Percentiles rank a stretch among this genome's conserved stretches.
Conservation (phyloP, 1,139 yeast species). For the Meyerozyma guilliermondii region DNA sequence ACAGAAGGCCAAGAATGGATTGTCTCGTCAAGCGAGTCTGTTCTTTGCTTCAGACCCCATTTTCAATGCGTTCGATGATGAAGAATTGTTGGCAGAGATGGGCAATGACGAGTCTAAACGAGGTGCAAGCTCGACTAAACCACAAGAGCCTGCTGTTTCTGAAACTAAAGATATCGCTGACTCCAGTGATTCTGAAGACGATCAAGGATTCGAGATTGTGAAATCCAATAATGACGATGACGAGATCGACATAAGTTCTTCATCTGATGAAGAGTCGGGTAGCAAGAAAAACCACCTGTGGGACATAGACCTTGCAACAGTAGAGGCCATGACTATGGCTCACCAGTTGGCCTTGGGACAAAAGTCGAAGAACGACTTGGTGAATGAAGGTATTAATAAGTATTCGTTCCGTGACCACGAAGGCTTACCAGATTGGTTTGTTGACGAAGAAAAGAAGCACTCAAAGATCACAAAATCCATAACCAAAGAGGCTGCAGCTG, state of each 20-base stretch:
- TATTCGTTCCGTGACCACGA: constrained; percentile 89
- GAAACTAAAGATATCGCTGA: constrained; percentile 6
- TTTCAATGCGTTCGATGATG: constrained; percentile 60
- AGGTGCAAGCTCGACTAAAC: neutral
- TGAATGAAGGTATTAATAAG: constrained; percentile 88
- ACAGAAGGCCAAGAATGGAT: constrained; percentile 44
- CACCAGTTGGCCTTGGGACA: constrained; percentile 93
- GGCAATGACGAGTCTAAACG: constrained; percentile 2
- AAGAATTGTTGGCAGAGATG: constrained; percentile 29
- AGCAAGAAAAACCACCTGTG: constrained; percentile 46
- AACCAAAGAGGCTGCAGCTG: constrained; percentile 94
- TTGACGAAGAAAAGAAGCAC: constrained; percentile 86
- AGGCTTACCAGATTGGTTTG: constrained; percentile 91
- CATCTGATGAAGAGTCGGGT: constrained; percentile 38
- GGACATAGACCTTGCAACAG: constrained; percentile 81
- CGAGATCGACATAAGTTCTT: constrained; percentile 33
- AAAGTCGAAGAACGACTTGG: constrained; percentile 72
- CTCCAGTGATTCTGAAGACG: constrained; percentile 8
- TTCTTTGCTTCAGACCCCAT: constrained; percentile 74
- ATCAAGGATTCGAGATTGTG: constrained; percentile 18
- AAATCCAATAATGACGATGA: constrained; percentile 12
- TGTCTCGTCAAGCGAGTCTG: constrained; percentile 68
- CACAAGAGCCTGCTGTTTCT: neutral
- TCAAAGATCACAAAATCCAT: constrained; percentile 85
- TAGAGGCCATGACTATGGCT: constrained; percentile 96